Base-by-base conservation (phyloP, 176 grass and related monocot species). In the Bolboschoenus planiculmis region DNA sequence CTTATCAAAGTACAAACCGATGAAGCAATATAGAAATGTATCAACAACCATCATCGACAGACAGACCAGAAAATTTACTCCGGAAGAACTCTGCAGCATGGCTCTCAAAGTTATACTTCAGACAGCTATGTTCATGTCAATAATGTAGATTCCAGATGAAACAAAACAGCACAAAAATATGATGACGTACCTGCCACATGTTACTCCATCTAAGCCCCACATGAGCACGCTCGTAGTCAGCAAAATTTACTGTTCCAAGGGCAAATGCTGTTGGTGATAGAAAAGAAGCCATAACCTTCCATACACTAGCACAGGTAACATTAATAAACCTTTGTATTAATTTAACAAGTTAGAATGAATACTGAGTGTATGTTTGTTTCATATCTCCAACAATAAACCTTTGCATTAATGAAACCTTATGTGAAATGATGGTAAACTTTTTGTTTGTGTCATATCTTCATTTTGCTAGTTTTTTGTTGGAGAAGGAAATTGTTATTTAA, bases 181-280 rank as follows among this genome's bases (percentile, higher is more conserved):
- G 9, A 80, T 70, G 24, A 79, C 56, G 37, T 58, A 89, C 87
- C 87, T 89, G 87, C 87, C 87, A 89, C 63, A 89, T 81, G 65
- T 89, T 89, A 48, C 63, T 89, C 87, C 87, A 89, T 56, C 87
- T 71, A 82, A 89, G 27, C 53, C 87, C 87, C 78, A 89, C 87
- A 85, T 89, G 87, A 82, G 87, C 87, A 77, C 78, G 87, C 40
- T 89, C 87, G 78, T 89, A 89, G 54, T 89, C 87, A 77, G 87
- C 87, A 78, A 89, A 89, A 78, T 89, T 89, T 23, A 89, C 87
- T 18, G 87, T 89, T 73, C 87, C 87, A 54, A 89, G 83, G 48
- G 87, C 83, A 83, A 89, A 89, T 46, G 87, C 87, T 33, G 87
- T 85, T 64, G 87, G 87, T 16, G 87, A 89, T 76, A 89, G 78